Percentiles rank a stretch among this genome's conserved stretches.
These are phyloP conservation scores for Sporobolomyces phaffii DNA, from an alignment of 768 basidiomycete genomes.

Conservation along the genomic window DNA sequence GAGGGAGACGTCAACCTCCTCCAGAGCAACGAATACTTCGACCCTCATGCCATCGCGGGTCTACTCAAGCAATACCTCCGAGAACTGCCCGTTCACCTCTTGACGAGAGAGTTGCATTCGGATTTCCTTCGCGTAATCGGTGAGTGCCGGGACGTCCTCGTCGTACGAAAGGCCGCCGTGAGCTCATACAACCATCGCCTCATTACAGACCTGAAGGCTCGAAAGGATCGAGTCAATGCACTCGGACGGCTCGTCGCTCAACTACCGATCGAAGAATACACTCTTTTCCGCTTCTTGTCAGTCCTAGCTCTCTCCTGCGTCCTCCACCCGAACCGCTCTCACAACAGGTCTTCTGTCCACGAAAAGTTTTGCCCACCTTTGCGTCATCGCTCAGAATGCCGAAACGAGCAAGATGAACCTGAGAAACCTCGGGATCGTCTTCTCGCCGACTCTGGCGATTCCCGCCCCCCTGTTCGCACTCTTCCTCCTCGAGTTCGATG, in stretches of 20 bases:
- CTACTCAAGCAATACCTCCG: conserved; percentile 87
- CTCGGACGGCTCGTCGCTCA: conserved; percentile 76
- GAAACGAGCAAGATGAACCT: conserved; percentile 94
- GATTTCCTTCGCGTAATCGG: conserved; percentile 88
- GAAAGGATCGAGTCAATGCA: conserved; percentile 80
- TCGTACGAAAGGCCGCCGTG: conserved; percentile 2
- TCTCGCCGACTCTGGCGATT: conserved; percentile 93
- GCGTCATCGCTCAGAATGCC: conserved; percentile 87
- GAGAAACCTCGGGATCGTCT: conserved; percentile 97
- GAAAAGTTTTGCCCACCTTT: conserved; percentile 64
- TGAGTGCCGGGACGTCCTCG: conserved; percentile 48
- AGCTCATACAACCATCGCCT: neutral
- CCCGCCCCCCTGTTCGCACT: conserved; percentile 56
- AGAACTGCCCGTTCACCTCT: conserved; percentile 83
- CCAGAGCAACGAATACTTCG: conserved; percentile 84
- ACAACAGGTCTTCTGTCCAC: too few species aligned
- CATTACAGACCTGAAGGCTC: conserved; percentile 70
- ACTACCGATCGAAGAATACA: conserved; percentile 87
- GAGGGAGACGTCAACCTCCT: conserved; percentile 95
- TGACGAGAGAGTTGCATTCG: conserved; percentile 85
- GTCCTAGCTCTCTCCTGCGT: neutral
- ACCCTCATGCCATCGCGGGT: conserved; percentile 94
- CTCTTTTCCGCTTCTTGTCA: conserved; percentile 82
- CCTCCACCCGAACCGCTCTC: too few species aligned
- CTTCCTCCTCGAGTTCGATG: conserved; percentile 37